These are phyloP conservation scores for Tricholoma hemisulphureum DNA, from an alignment of 768 basidiomycete genomes.

Conservation along the genomic window DNA sequence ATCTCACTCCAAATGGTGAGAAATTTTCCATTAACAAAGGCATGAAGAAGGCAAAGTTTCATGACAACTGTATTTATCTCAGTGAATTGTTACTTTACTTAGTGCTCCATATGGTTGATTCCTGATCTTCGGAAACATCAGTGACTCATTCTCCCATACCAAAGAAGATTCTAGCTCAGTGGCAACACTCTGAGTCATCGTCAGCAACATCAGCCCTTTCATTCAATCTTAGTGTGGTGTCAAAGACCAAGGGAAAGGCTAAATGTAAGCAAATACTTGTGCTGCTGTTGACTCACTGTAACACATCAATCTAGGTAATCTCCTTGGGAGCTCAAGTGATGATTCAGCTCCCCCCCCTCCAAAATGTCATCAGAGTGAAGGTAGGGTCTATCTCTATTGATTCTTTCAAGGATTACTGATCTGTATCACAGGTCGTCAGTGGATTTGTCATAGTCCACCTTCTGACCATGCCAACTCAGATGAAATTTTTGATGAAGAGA, in stretches of 20 bases:
- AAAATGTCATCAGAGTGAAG: neutral
- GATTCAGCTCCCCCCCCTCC: neutral
- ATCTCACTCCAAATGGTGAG: too few relatives aligned
- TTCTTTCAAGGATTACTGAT: neutral
- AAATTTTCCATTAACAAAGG: too few relatives aligned
- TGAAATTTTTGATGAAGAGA: neutral
- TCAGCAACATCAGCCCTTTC: neutral
- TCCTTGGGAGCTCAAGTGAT: neutral
- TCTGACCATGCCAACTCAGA: neutral
- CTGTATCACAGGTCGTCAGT: neutral
- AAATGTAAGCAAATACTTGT: neutral
- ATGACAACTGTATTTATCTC: neutral
- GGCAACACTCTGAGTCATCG: neutral
- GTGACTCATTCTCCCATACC: neutral
- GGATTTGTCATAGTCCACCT: neutral
- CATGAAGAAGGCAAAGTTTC: too few relatives aligned
- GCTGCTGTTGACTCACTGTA: neutral
- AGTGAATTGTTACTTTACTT: neutral
- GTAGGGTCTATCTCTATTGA: neutral
- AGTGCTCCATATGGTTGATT: too few relatives aligned
- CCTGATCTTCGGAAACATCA: too few relatives aligned
- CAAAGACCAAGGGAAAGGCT: neutral
- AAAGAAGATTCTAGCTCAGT: neutral
- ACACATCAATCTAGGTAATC: neutral
- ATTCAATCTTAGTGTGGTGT: neutral